Percentiles rank a stretch among this genome's conserved stretches.
phyloP scores from a whole-genome alignment of 331 rosid genomes.

The Quercus phellos region DNA sequence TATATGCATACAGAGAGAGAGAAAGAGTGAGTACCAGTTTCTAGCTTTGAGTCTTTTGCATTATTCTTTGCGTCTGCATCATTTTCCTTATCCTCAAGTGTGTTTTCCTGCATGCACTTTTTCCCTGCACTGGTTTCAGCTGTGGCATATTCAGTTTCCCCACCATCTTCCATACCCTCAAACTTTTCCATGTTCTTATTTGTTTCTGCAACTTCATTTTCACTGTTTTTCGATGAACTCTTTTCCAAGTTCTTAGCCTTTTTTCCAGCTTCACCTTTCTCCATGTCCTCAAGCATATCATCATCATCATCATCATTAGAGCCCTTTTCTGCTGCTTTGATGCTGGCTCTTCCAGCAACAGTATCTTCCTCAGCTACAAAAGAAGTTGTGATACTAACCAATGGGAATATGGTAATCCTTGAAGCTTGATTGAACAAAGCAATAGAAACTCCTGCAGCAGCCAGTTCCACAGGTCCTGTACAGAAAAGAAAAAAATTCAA shows the following conservation, averaged over 20 bases:
- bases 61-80: conserved; percentile 7
- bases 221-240: conserved; percentile 18
- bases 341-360: conserved; percentile 22
- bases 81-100: conserved; percentile 12
- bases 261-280: conserved; percentile 35
- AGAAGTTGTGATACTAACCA: conserved; percentile 84
- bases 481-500: not conserved
- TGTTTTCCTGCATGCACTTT: not conserved
- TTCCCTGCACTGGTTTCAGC: not conserved
- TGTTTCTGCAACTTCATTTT: not conserved
- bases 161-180: conserved; percentile 14
- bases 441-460: conserved; percentile 89
- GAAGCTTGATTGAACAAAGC: conserved; percentile 96
- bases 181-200: not conserved
- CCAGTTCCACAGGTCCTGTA: conserved; percentile 89
- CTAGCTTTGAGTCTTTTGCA: conserved; percentile 11
- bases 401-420: conserved; percentile 80
- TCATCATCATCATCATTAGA: conserved; percentile 13
- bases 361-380: conserved; percentile 91
- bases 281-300: conserved; percentile 28
- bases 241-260: conserved; percentile 14
- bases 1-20: not conserved
- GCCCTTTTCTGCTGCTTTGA: conserved; percentile 25
- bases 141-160: not conserved
- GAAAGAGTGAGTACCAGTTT: conserved; percentile 28